phyloP scores from a whole-genome alignment of 768 basidiomycete species.

The Boletus rubroflammeus region DNA sequence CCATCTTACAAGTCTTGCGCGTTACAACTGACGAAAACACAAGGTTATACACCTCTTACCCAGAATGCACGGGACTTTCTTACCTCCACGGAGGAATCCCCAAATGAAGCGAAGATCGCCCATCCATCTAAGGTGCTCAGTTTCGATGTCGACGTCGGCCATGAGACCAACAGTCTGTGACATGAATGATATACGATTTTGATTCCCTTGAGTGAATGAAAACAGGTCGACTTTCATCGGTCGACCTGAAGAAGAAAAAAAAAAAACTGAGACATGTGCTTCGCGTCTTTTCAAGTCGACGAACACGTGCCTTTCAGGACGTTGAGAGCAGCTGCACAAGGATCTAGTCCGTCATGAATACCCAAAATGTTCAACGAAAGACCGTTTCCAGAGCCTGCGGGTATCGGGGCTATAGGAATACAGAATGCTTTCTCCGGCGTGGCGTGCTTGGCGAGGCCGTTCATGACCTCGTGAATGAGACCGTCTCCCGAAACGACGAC shows the following conservation, averaged over 20 bases:
- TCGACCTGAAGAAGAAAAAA: conserved; percentile 42
- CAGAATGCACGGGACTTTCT: conserved; percentile 12
- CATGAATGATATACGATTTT: conserved; percentile 72
- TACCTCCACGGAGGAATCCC: conserved; percentile 70
- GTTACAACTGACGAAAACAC: conserved; percentile 44
- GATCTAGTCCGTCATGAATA: conserved; percentile 62
- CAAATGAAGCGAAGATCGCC: conserved; percentile 74
- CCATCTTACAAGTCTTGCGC: conserved; percentile 63
- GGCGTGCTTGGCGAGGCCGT: conserved; percentile 70
- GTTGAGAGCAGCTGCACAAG: conserved; percentile 70
- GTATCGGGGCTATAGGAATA: conserved; percentile 74
- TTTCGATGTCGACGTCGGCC: conserved; percentile 82
- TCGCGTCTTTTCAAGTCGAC: background rate
- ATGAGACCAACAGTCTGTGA: conserved; percentile 79
- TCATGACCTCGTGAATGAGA: conserved; percentile 76
- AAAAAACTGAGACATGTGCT: background rate
- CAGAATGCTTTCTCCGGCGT: conserved; percentile 57
- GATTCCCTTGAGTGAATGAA: conserved; percentile 66
- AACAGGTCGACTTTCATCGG: conserved; percentile 76
- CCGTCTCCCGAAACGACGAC: conserved; percentile 83
- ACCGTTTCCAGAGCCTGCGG: conserved; percentile 81
- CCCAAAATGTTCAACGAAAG: conserved; percentile 72
- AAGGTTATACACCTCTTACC: background rate
- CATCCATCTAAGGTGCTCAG: conserved; percentile 84
- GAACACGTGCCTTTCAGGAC: conserved; percentile 61